A percentile compares a stretch with the other conserved stretches of the same genome.
These are phyloP conservation scores for Exophiala viscosa DNA, from an alignment of 2,329 filamentous ascomycete genomes.

Conservation along the genomic window DNA sequence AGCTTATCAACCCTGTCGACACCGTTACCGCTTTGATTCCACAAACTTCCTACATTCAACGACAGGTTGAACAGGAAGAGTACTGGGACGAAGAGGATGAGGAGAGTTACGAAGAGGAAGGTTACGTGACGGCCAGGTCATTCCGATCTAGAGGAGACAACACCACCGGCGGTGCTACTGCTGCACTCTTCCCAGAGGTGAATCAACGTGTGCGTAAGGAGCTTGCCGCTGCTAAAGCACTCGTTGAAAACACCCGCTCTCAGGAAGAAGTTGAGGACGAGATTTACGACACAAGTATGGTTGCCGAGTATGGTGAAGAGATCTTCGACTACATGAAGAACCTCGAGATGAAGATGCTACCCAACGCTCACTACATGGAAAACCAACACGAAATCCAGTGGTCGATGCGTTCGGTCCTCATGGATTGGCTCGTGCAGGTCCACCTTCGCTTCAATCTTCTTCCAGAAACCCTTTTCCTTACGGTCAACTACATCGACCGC, in stretches of 20 bases:
- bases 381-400: constrained; percentile 95
- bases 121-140: constrained; percentile 72
- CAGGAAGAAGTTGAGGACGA: constrained; percentile 82
- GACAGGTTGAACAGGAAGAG: constrained; percentile 59
- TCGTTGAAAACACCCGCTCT: constrained; percentile 64
- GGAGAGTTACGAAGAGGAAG: constrained; percentile 68
- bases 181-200: constrained; percentile 68
- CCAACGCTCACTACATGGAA: constrained; percentile 94
- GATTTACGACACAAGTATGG: constrained; percentile 92
- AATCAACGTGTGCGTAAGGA: constrained; percentile 68
- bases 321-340: constrained; percentile 90
- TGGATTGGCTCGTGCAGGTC: constrained; percentile 98
- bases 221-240: constrained; percentile 62
- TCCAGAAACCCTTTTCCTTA: constrained; percentile 90
- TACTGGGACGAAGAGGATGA: constrained; percentile 71
- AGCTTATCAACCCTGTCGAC: constrained; percentile 15
- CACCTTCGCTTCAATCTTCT: constrained; percentile 86
- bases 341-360: constrained; percentile 79
- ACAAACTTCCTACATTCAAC: constrained; percentile 23
- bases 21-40: constrained; percentile 16
- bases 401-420: constrained; percentile 95
- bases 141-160: constrained; percentile 72
- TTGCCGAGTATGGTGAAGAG: constrained; percentile 91
- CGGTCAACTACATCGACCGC: constrained; percentile 94
- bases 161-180: constrained; percentile 61